phyloP scores from a whole-genome alignment of 345 rosid species.

The Eucalyptus camaldulensis region DNA sequence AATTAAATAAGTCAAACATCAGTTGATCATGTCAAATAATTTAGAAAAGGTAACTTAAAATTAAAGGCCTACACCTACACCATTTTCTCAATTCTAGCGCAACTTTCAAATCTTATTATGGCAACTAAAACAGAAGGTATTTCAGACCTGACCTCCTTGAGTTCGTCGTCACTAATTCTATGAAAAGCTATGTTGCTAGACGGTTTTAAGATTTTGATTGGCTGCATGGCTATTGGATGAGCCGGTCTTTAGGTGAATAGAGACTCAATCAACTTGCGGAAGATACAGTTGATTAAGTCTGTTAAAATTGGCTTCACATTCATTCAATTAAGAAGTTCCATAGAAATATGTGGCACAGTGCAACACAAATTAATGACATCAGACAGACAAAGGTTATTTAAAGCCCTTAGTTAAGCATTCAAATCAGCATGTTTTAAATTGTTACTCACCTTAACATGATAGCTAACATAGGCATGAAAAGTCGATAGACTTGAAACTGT shows the following conservation, averaged over 20 bases:
- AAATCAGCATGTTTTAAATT: neutral
- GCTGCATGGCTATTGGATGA: neutral
- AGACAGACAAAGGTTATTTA: neutral
- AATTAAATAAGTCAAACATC: neutral
- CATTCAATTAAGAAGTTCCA: neutral
- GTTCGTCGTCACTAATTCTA: neutral
- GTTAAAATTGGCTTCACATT: neutral
- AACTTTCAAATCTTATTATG: neutral
- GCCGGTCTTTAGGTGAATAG: neutral
- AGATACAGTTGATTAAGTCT: neutral
- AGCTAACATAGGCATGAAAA: conserved; percentile 92
- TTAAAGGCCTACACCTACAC: neutral
- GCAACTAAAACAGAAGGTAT: neutral
- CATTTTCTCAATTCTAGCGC: neutral
- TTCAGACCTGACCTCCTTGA: neutral
- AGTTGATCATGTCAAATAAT: neutral
- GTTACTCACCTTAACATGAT: conserved; percentile 79
- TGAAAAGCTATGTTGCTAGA: neutral
- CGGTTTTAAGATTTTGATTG: neutral
- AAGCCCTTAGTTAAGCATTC: neutral
- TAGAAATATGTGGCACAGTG: neutral
- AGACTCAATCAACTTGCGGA: neutral
- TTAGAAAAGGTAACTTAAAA: neutral
- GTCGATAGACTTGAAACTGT: conserved; percentile 89
- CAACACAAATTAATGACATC: neutral